phyloP scores from a whole-genome alignment of 192 early-diverging fungal genomes.

The Coemansia asiatica region DNA sequence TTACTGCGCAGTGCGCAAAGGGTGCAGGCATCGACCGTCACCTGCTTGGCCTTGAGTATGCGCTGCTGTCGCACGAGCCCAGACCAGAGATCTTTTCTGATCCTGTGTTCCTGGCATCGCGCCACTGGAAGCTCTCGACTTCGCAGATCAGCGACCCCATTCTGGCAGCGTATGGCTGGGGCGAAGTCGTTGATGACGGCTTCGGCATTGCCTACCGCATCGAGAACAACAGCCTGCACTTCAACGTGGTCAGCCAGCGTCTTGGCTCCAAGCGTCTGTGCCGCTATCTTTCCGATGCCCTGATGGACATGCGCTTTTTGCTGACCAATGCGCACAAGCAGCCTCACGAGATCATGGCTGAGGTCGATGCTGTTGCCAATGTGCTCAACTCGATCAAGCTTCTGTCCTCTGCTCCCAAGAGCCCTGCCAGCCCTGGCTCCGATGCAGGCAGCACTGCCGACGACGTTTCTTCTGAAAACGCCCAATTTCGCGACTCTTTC shows the following conservation, averaged over 20 bases:
- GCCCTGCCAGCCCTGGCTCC: slow-evolving; percentile 15
- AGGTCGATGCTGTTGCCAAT: slow-evolving; percentile 52
- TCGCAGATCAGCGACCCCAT: slow-evolving; percentile 60
- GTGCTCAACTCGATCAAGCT: slow-evolving; percentile 50
- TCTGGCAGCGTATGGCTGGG: slow-evolving; percentile 59
- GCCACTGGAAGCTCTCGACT: slow-evolving; percentile 70
- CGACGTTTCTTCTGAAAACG: not conserved
- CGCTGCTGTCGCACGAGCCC: slow-evolving; percentile 48
- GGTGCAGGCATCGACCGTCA: slow-evolving; percentile 72
- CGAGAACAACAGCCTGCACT: slow-evolving; percentile 49
- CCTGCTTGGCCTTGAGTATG: slow-evolving; percentile 63
- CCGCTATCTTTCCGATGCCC: slow-evolving; percentile 63
- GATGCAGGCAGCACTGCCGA: not conserved
- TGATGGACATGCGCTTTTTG: slow-evolving; percentile 68
- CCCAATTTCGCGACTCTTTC: slow-evolving; percentile 30
- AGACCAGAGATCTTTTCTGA: slow-evolving; percentile 54
- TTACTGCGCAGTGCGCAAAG: slow-evolving; percentile 59
- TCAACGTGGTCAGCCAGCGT: slow-evolving; percentile 53
- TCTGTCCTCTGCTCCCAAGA: slow-evolving; percentile 32
- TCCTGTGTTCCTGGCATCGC: slow-evolving; percentile 57
- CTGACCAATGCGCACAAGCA: slow-evolving; percentile 52
- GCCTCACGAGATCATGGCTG: slow-evolving; percentile 54
- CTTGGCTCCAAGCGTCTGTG: slow-evolving; percentile 58
- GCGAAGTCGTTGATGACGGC: slow-evolving; percentile 61
- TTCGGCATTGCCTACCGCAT: slow-evolving; percentile 61